phyloP scores from a whole-genome alignment of 257 asterid genomes.

The Parsonsia alboflavescens region DNA sequence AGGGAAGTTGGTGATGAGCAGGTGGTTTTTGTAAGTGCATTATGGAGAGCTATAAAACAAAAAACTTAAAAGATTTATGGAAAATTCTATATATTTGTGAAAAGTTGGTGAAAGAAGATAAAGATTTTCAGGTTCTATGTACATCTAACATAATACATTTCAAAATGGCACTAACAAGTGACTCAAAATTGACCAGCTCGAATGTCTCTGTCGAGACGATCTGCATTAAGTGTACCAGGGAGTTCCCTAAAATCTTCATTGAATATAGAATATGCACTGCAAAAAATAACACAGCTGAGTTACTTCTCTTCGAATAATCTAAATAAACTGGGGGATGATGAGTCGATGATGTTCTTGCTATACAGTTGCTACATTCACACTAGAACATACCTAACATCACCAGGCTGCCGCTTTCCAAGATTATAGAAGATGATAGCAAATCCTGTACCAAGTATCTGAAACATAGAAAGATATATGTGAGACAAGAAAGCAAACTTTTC shows the following conservation, averaged over 20 bases:
- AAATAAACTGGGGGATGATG: background rate
- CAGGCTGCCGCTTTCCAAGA: conserved; percentile 87
- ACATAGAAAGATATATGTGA: conserved; percentile 6
- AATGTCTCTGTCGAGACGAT: conserved; percentile 83
- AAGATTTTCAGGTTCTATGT: background rate
- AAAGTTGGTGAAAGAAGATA: background rate
- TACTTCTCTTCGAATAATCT: too few relatives aligned
- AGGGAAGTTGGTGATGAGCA: background rate
- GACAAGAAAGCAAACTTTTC: conserved; percentile 5
- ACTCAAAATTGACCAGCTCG: conserved; percentile 72
- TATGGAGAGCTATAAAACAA: background rate
- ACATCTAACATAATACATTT: background rate
- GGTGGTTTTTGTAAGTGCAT: background rate
- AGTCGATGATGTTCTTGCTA: background rate
- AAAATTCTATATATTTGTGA: background rate
- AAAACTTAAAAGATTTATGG: background rate
- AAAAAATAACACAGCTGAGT: conserved; percentile 9
- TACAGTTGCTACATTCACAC: background rate
- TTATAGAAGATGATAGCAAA: conserved; percentile 75
- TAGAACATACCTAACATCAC: conserved; percentile 64
- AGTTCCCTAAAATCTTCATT: conserved; percentile 90
- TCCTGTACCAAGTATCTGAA: conserved; percentile 84
- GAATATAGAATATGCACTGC: conserved; percentile 94
- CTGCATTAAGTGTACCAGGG: conserved; percentile 93
- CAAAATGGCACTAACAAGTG: background rate